These are phyloP conservation scores for Fraxinus floribunda DNA, from an alignment of 305 asterid species.

Conservation along the genomic window DNA sequence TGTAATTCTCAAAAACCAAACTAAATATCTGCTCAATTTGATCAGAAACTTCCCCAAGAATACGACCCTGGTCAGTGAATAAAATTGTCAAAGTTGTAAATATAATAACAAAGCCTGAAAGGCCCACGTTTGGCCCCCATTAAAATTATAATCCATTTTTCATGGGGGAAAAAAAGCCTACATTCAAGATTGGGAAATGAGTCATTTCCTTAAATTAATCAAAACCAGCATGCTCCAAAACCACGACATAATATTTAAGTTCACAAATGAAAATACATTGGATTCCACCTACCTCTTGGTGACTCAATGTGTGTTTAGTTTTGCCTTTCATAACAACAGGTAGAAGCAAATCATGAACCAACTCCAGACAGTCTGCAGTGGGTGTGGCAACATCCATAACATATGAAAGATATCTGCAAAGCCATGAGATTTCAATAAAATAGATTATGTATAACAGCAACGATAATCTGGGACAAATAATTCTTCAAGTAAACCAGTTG, in stretches of 20 bases:
- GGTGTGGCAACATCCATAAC: slow-evolving; percentile 99
- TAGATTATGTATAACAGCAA: not conserved
- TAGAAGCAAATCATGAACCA: slow-evolving; percentile 76
- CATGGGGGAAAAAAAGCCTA: not conserved
- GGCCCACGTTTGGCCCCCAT: too few species aligned
- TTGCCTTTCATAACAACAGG: slow-evolving; percentile 74
- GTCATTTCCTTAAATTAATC: not conserved
- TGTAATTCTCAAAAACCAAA: slow-evolving; percentile 73
- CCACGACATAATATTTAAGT: not conserved
- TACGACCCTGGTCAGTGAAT: slow-evolving; percentile 55
- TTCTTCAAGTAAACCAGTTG: not conserved
- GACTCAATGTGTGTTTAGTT: slow-evolving; percentile 65
- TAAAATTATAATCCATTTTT: too few species aligned
- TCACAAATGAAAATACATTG: slow-evolving; percentile 1
- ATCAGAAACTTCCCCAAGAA: slow-evolving; percentile 78
- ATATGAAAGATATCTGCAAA: slow-evolving; percentile 78
- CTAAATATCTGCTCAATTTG: slow-evolving; percentile 69
- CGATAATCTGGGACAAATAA: not conserved
- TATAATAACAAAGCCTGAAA: slow-evolving; percentile 15
- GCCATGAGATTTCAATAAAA: not conserved
- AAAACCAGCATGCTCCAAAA: not conserved
- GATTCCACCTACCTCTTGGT: slow-evolving; percentile 75
- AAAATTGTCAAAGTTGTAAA: slow-evolving; percentile 18
- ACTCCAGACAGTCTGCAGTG: slow-evolving; percentile 75
- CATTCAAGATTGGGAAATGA: not conserved